Conservation (phyloP, 331 rosid species). For the Saraca asoca region DNA sequence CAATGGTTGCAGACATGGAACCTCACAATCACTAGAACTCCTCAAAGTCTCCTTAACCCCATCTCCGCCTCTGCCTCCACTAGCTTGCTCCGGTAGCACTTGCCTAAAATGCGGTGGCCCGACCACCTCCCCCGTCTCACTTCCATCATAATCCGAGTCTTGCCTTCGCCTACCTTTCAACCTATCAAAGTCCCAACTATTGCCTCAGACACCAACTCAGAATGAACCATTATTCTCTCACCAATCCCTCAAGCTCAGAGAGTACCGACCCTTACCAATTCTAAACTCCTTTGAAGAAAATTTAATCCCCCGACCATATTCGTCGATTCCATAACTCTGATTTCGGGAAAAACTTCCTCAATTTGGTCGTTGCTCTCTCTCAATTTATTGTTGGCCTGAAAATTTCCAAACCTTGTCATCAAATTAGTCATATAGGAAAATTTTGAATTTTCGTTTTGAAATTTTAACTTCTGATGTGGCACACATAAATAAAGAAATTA, state of each 20-base stretch:
- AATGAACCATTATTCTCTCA: conserved; percentile 79
- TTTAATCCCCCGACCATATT: conserved; percentile 74
- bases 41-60: conserved; percentile 32
- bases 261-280: conserved; percentile 64
- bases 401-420: conserved; percentile 67
- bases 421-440: no score
- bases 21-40: conserved; percentile 23
- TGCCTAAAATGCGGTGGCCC: conserved; percentile 88
- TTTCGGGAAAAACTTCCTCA: conserved; percentile 69
- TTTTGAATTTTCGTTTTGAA: no score
- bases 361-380: conserved; percentile 84
- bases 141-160: conserved; percentile 56
- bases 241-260: conserved; percentile 83
- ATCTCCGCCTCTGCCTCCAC: conserved; percentile 26
- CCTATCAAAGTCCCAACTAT: conserved; percentile 92
- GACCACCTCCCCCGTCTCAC: conserved; percentile 40
- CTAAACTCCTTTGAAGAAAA: conserved; percentile 61
- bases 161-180: conserved; percentile 79
- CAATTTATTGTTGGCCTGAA: conserved; percentile 64
- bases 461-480: no score
- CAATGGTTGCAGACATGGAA: no score
- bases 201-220: conserved; percentile 62
- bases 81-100: conserved; percentile 32
- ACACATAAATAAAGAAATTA: no score
- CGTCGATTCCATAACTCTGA: conserved; percentile 61